Evolutionary conservation across 345 rosid species (phyloP).

Genomic region (Populus tremula): DNA sequence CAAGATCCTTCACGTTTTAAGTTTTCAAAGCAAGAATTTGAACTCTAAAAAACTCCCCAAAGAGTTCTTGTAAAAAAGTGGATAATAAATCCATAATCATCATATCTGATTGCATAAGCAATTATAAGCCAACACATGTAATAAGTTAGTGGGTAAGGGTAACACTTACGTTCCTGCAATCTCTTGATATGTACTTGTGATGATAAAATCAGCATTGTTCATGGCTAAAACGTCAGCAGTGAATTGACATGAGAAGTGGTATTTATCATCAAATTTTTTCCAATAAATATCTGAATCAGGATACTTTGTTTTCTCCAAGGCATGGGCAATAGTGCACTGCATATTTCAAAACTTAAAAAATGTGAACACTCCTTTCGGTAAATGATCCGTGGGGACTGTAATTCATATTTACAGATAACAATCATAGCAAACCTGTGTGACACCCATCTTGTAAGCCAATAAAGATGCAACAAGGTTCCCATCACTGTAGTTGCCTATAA

Average conservation of each 20-base stretch:
- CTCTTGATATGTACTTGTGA: slow-evolving; percentile 98
- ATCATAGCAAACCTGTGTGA: slow-evolving; percentile 61
- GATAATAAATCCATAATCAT: neutral
- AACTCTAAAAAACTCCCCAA: neutral
- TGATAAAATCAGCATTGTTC: slow-evolving; percentile 96
- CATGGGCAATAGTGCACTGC: slow-evolving; percentile 99
- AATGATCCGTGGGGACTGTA: neutral
- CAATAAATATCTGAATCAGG: slow-evolving; percentile 99
- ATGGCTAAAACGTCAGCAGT: slow-evolving; percentile 96
- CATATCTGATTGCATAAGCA: neutral
- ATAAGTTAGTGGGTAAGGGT: neutral
- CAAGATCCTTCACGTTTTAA: neutral
- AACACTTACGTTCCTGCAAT: slow-evolving; percentile 93
- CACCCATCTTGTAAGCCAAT: slow-evolving; percentile 90
- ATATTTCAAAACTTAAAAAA: slow-evolving; percentile 17
- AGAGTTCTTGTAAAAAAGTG: neutral
- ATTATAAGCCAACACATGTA: neutral
- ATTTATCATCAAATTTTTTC: slow-evolving; percentile 86
- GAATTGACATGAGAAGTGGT: slow-evolving; percentile 97
- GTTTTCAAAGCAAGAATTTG: neutral
- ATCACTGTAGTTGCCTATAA: slow-evolving; percentile 95
- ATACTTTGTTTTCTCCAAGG: slow-evolving; percentile 97
- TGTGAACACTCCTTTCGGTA: neutral
- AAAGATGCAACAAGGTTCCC: slow-evolving; percentile 97
- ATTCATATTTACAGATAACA: neutral